Percentiles rank a stretch among this genome's conserved stretches.
Evolutionary conservation across 257 asterid species (phyloP).

Genomic region (Gentiana straminea): DNA sequence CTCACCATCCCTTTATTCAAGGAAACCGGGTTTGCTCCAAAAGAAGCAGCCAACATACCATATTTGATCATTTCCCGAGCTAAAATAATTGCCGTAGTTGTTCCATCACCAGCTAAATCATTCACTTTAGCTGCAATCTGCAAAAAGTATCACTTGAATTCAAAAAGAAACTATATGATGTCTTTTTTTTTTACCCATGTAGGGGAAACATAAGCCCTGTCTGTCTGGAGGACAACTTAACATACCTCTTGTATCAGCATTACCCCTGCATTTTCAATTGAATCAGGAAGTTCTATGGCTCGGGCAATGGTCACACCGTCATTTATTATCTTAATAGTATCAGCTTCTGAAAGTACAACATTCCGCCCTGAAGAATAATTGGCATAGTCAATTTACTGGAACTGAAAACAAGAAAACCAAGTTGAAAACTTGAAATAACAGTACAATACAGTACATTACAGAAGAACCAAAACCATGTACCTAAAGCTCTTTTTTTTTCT

Average conservation of each 20-base stretch:
- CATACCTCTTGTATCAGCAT: constrained; percentile 75
- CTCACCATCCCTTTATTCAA: constrained; percentile 80
- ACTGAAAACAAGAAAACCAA: not conserved
- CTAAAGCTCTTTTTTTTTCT: too few species aligned
- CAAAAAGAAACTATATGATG: too few species aligned
- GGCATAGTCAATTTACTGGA: not conserved
- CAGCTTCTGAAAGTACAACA: constrained; percentile 67
- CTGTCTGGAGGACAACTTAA: not conserved
- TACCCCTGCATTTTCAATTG: constrained; percentile 85
- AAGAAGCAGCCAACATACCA: constrained; percentile 68
- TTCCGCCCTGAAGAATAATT: constrained; percentile 53
- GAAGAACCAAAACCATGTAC: not conserved
- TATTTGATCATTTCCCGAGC: constrained; percentile 78
- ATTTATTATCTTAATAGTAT: constrained; percentile 58
- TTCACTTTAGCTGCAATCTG: constrained; percentile 87
- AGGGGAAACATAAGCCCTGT: not conserved
- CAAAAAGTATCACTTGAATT: not conserved
- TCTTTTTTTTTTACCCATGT: too few species aligned
- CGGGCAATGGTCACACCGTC: constrained; percentile 92
- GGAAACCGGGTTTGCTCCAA: constrained; percentile 84
- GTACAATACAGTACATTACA: too few species aligned
- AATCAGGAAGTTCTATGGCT: constrained; percentile 85
- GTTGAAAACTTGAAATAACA: too few species aligned
- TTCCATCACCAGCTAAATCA: constrained; percentile 85
- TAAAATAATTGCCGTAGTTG: constrained; percentile 87